phyloP scores from a whole-genome alignment of 345 rosid genomes.

The Salix dunnii region DNA sequence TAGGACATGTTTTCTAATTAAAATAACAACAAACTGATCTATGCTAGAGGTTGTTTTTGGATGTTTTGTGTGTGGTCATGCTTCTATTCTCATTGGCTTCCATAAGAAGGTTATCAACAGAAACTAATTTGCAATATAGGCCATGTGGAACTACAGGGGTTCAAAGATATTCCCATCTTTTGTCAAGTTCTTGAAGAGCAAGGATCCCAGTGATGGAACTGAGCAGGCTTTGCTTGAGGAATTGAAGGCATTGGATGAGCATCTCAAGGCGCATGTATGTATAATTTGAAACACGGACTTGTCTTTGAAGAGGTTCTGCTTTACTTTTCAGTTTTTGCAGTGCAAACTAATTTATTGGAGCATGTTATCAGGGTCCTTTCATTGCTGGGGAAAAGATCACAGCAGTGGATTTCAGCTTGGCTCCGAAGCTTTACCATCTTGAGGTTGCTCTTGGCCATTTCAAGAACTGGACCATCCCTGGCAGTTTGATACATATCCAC shows the following conservation, averaged over 20 bases:
- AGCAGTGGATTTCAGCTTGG: slow-evolving; percentile 79
- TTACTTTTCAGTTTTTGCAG: not conserved
- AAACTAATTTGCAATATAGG: not conserved
- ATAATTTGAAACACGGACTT: not conserved
- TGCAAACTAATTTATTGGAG: not conserved
- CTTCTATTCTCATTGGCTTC: not conserved
- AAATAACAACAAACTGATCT: not conserved
- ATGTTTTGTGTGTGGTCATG: not conserved
- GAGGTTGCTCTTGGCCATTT: slow-evolving; percentile 77
- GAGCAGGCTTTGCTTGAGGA: slow-evolving; percentile 74
- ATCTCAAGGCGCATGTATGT: slow-evolving; percentile 61
- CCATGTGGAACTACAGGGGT: slow-evolving; percentile 41
- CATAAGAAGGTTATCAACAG: not conserved
- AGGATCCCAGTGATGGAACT: slow-evolving; percentile 70
- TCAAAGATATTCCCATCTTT: slow-evolving; percentile 65
- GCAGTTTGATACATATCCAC: slow-evolving; percentile 52
- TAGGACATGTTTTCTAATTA: not conserved
- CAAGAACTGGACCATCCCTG: slow-evolving; percentile 81
- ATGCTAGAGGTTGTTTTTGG: not conserved
- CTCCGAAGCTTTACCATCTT: slow-evolving; percentile 89
- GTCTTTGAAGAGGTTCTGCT: not conserved
- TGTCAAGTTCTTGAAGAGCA: slow-evolving; percentile 68
- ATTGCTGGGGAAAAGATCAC: slow-evolving; percentile 74
- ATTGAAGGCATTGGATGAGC: slow-evolving; percentile 76
- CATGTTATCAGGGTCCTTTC: slow-evolving; percentile 54